Evolutionary conservation across 148 eudicot genomes (phyloP), one percentile per base, ranked within the genome.

Genomic region (Dianthus caryophyllus): DNA sequence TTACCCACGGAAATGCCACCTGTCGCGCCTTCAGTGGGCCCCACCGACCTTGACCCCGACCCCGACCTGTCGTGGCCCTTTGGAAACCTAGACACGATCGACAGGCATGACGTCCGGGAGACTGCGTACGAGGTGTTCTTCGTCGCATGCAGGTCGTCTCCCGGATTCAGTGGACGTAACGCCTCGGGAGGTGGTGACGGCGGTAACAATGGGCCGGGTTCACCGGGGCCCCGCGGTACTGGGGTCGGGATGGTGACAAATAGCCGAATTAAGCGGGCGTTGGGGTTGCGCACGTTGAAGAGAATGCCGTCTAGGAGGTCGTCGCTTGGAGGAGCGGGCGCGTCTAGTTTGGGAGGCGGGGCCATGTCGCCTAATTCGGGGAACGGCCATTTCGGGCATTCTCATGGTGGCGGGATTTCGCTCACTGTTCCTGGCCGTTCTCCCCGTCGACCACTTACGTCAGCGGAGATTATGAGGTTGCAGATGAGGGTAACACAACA

Each of bases 41-140:
- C 1, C 68, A n/a, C n/a, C 7, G 38, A 33, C 3, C 38, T 7
- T 3, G 38, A 66, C 13, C 59, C 60, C 16, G 75, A 71, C 9
- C 50, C 65, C 0, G 87, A 87, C 70, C 81, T 89, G 0, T 64
- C 66, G 0, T 89, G 81, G 73, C 95, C 98, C 0, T 87, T 87
- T 49, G 82, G 87, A 18, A 68, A 73, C 31, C 78, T 87, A 17
- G 80, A 83, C 1, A 86, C 81, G 55, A 68, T 90, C 29, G 90
- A 86, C 69, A 67, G 67, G 0, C 90, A 84, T 33, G 92, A 86
- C 70, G 76, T 86, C 25, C 69, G 93, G 2, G 89, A 85, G 64
- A 82, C 96, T 4, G 92, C 98, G n/a, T 94, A 90, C 53, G 98
- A 94, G 78, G 80, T 94, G 25, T 94, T 94, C 77, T 94, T 94